These are phyloP conservation scores for Gracilaria caudata DNA, from an alignment of 23 red algal species.

Conservation along the genomic window DNA sequence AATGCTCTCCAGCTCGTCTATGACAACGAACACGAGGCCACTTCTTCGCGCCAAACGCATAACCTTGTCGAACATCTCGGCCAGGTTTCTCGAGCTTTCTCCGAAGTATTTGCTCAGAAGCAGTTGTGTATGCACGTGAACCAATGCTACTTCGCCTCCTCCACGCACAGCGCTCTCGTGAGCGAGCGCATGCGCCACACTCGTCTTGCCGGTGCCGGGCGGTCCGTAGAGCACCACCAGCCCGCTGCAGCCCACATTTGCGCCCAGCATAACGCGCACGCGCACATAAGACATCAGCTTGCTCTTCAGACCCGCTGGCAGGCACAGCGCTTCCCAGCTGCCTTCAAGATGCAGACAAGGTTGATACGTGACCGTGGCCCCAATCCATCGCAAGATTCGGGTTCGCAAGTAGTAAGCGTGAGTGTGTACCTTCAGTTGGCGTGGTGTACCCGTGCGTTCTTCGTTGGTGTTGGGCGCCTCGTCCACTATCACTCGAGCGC, in stretches of 20 bases:
- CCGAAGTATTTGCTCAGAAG: slow-evolving; percentile 76
- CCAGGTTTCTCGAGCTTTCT: slow-evolving; percentile 63
- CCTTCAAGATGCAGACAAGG: slow-evolving; percentile 10
- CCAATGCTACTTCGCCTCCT: slow-evolving; percentile 10
- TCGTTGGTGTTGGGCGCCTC: background rate
- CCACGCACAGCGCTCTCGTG: slow-evolving; percentile 56
- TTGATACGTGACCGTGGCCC: background rate
- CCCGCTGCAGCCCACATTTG: slow-evolving; percentile 8
- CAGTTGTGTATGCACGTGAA: slow-evolving; percentile 52
- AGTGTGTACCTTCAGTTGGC: background rate
- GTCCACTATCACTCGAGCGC: slow-evolving; percentile 6
- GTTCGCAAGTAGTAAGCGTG: slow-evolving; percentile 14
- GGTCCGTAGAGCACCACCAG: slow-evolving; percentile 75
- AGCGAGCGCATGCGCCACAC: slow-evolving; percentile 37
- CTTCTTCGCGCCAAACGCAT: background rate
- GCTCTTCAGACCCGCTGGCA: background rate
- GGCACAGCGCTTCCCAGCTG: background rate
- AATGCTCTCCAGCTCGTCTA: slow-evolving; percentile 80
- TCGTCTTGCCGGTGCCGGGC: slow-evolving; percentile 83
- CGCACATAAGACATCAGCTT: slow-evolving; percentile 13
- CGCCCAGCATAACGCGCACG: background rate
- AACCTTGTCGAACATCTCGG: slow-evolving; percentile 33
- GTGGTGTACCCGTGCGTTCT: background rate
- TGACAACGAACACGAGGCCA: slow-evolving; percentile 49
- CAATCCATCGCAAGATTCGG: background rate